Percentiles rank a stretch among this genome's conserved stretches.
These are phyloP conservation scores for Fusarium sp. DNA, from an alignment of 2,329 filamentous ascomycete genomes.

Conservation along the genomic window DNA sequence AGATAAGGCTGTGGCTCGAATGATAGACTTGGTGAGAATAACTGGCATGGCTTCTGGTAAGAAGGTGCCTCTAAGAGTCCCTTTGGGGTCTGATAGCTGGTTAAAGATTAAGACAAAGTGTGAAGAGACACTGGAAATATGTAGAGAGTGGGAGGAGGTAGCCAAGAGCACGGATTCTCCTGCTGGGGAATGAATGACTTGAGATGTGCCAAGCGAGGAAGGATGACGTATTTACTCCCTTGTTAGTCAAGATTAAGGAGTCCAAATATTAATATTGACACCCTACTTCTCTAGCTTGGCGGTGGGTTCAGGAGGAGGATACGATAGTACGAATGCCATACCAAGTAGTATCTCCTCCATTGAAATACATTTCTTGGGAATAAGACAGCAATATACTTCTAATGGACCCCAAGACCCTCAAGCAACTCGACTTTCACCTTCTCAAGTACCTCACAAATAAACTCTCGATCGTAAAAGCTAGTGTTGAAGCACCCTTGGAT, in stretches of 20 bases:
- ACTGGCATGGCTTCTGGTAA: conserved; percentile 50
- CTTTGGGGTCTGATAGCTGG: conserved; percentile 66
- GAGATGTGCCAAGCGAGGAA: neutral
- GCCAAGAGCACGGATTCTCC: conserved; percentile 59
- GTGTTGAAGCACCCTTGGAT: conserved; percentile 49
- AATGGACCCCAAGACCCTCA: neutral
- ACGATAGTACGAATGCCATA: neutral
- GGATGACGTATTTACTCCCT: neutral
- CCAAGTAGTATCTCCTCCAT: neutral
- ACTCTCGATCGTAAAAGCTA: conserved; percentile 42
- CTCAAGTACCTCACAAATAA: conserved; percentile 41
- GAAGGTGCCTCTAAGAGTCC: conserved; percentile 58
- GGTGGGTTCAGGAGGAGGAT: neutral
- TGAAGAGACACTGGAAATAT: conserved; percentile 59
- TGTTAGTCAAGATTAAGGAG: neutral
- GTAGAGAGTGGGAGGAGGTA: conserved; percentile 62
- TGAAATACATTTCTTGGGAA: neutral
- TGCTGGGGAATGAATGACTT: neutral
- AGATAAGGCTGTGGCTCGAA: conserved; percentile 59
- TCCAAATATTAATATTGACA: neutral
- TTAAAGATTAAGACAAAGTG: conserved; percentile 61
- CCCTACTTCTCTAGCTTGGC: neutral
- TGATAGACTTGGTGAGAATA: conserved; percentile 66
- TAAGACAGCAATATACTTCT: neutral
- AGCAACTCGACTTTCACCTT: conserved; percentile 24